Evolutionary conservation across 2,329 filamentous ascomycete species (phyloP), one percentile per base, ranked within the genome.

Genomic region (Phialophora verrucosa): DNA sequence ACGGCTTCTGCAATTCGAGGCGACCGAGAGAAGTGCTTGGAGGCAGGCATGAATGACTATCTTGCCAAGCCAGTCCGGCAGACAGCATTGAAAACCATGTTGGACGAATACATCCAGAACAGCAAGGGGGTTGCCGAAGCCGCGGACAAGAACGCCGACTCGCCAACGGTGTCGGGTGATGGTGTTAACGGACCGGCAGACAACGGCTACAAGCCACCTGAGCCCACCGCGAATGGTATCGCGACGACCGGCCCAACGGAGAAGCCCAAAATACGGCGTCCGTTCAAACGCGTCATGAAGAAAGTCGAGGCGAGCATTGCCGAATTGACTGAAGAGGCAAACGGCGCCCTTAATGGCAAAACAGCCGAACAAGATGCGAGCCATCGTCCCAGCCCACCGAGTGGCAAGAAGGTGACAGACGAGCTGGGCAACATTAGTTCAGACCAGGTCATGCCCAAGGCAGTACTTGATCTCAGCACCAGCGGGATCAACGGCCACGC

Each of bases 1-100:
- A 98, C 94, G 0, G 94, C 94, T 0, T 93, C 90, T 29, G 94
- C 94, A 2, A 98, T 98, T 68, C 91, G 95, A 76, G 94, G 94
- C 20, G 94, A 98, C 76, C 85, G 93, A 56, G 94, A 98, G 76
- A 97, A 96, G 79, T 97, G 94, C 73, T 82, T 97, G n/a, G 92
- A 93, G 58, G 92, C 92, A 1, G 94, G 94, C 53, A 98, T 98
- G 94, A 97, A 97, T 77, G 95, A 97, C 74, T 98, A 97, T 74
- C 86, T 97, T 0, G 93, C 94, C 17, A 98, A 98, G 76, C 94
- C 94, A 0, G 94, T 98, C n/a, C 87, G 93, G 67, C 92, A 91
- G 3, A 91, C 93, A 55, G 89, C 96, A 49, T 82, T 98, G 62
- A 95, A 92, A 79, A 88, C 88, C 74, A 94, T 97, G 81, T 81